phyloP scores from a whole-genome alignment of 2,329 filamentous ascomycete genomes.

The Biscogniauxia sp. region DNA sequence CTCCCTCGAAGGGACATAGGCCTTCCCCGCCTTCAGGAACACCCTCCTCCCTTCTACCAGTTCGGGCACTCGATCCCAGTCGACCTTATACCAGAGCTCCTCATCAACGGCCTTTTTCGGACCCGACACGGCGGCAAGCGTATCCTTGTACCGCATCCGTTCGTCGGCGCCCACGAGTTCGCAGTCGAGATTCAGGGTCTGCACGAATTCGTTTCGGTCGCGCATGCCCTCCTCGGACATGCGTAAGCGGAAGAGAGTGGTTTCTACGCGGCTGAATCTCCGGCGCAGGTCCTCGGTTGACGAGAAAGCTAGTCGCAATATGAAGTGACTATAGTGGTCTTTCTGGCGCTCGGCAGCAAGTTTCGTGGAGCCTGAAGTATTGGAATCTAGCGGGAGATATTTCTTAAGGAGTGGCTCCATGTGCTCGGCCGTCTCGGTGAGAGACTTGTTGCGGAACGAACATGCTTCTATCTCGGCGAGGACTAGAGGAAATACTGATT shows the following conservation, averaged over 20 bases:
- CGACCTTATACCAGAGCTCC: conserved; percentile 91
- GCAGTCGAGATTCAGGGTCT: conserved; percentile 77
- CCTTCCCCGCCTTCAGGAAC: conserved; percentile 76
- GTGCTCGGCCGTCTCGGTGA: conserved; percentile 76
- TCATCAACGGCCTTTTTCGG: conserved; percentile 59
- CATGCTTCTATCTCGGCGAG: conserved; percentile 90
- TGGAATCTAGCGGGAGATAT: conserved; percentile 33
- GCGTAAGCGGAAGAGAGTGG: conserved; percentile 81
- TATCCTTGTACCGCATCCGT: conserved; percentile 59
- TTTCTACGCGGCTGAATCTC: conserved; percentile 83
- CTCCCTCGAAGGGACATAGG: conserved; percentile 84
- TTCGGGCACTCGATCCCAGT: conserved; percentile 91
- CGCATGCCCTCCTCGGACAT: conserved; percentile 72
- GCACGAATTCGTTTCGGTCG: conserved; percentile 75
- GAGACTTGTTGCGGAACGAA: conserved; percentile 86
- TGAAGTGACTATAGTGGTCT: conserved; percentile 98
- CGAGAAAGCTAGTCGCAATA: conserved; percentile 87
- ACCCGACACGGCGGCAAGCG: conserved; percentile 53
- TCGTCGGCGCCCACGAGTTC: conserved; percentile 79
- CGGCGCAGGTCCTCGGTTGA: conserved; percentile 86
- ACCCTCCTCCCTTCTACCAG: conserved; percentile 78
- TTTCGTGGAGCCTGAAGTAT: conserved; percentile 38
- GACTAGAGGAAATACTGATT: conserved; percentile 46
- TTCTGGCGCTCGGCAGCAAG: conserved; percentile 77
- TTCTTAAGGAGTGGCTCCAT: conserved; percentile 87